phyloP scores from a whole-genome alignment of 768 basidiomycete genomes.

The Terana coerulea region DNA sequence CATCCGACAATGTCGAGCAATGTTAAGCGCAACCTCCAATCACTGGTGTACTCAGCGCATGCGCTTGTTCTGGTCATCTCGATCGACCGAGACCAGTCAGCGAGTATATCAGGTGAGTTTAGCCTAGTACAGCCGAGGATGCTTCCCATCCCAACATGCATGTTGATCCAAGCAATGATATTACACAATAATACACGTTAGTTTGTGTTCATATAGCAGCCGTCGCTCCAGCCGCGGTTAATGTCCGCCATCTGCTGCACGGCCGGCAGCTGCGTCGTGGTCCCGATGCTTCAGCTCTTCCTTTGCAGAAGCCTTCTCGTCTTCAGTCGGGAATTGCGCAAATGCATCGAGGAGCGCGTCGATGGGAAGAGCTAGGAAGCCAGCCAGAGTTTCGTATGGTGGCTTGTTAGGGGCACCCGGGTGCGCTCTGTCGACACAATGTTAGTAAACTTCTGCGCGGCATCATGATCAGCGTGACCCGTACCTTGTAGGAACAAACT shows the following conservation, averaged over 20 bases:
- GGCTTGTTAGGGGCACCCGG: slow-evolving; percentile 52
- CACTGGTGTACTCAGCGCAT: not conserved
- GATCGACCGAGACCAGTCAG: not conserved
- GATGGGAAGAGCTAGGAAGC: slow-evolving; percentile 50
- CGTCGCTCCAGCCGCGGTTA: too few species aligned
- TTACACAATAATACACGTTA: too few species aligned
- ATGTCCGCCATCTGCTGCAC: slow-evolving; percentile 4
- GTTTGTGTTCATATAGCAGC: too few species aligned
- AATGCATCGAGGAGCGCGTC: slow-evolving; percentile 60
- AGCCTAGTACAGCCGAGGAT: not conserved
- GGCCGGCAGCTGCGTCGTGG: slow-evolving; percentile 24
- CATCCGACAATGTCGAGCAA: too few species aligned
- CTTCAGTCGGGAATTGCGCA: slow-evolving; percentile 49
- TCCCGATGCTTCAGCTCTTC: slow-evolving; percentile 30
- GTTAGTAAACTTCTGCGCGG: too few species aligned
- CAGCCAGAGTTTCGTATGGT: slow-evolving; percentile 56
- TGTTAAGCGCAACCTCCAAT: not conserved
- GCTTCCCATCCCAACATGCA: too few species aligned
- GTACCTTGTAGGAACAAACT: slow-evolving; percentile 58
- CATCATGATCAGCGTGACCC: too few species aligned
- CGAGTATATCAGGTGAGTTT: not conserved
- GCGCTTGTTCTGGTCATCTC: not conserved
- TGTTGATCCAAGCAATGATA: too few species aligned
- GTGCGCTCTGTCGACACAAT: slow-evolving; percentile 40
- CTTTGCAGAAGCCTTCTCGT: slow-evolving; percentile 40